Base-by-base conservation (phyloP, 257 asterid species). In the Forsythia suspensa region DNA sequence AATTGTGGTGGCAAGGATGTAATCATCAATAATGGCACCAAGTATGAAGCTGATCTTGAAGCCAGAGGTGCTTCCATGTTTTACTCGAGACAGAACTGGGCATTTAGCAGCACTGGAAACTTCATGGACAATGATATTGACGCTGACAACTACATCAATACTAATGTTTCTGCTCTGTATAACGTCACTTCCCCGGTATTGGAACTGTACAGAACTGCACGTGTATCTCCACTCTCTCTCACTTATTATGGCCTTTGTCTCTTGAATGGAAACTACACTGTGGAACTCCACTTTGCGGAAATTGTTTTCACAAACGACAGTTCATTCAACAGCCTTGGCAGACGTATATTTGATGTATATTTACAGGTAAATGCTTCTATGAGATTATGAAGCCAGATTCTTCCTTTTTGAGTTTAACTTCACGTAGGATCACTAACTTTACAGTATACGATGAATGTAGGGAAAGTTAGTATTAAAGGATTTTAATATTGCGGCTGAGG, bases 101-200 rank as follows among this genome's bases (percentile, higher is more conserved):
- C 96, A 43, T 86, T 95, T 84, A 92, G 97, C 89, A 95, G 98
- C 95, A 92, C 97, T 0, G 98, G 99, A 63, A 88, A 93, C 82
- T 92, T 92, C 88, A 82, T 92, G 92, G 98, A 92, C 83, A 82
- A 95, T 38, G 90, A 88, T 66, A 59, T 79, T 7, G 91, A 90
- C 81, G 74, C 91, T 6, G 97, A 94, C 77, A 79, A 87, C 76
- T 93, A 94, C 80, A 84, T 88, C 4, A 66, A 78, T 52, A 77
- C 86, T 43, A 91, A 88, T 61, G 61, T 84, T 52, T 86, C 96
- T 43, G 57, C 83, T 36, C 73, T 90, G 36, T 20, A 78, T 44
- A 85, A 86, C 51, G 82, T 83, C 46, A 43, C 82, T 77, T 38
- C 78, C 61, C 83, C 85, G 6, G 81, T 81, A 39, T 84, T 83